Percentiles rank a stretch among this genome's conserved stretches.
Evolutionary conservation across 345 rosid species (phyloP).

Genomic region (Heritiera fomes): DNA sequence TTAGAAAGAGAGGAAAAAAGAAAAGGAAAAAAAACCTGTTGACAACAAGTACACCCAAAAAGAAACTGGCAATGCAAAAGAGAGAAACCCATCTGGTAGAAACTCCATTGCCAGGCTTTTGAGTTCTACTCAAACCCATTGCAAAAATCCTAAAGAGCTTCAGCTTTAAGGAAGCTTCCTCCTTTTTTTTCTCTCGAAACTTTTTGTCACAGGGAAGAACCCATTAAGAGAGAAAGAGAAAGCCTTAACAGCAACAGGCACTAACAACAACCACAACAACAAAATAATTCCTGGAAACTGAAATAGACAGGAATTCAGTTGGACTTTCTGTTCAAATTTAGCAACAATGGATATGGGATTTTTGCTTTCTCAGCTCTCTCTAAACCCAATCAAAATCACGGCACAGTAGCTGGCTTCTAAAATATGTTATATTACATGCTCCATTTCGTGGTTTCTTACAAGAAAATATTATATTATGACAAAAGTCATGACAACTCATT

Average conservation of each 20-base stretch:
- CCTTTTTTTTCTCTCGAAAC: not conserved
- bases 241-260: slow-evolving; percentile 11
- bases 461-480: not conserved
- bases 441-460: slow-evolving; percentile 26
- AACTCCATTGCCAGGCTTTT: slow-evolving; percentile 54
- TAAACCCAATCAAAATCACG: slow-evolving; percentile 23
- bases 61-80: slow-evolving; percentile 74
- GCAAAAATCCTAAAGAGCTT: slow-evolving; percentile 26
- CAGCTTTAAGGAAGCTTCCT: slow-evolving; percentile 36
- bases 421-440: slow-evolving; percentile 8
- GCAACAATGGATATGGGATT: slow-evolving; percentile 9
- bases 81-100: slow-evolving; percentile 67
- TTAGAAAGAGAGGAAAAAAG: slow-evolving; percentile 14
- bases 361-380: not conserved
- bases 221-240: slow-evolving; percentile 30
- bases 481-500: slow-evolving; percentile 21
- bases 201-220: slow-evolving; percentile 22
- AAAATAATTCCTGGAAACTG: slow-evolving; percentile 12
- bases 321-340: not conserved
- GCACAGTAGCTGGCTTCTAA: slow-evolving; percentile 19
- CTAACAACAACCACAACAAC: not conserved
- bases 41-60: slow-evolving; percentile 65
- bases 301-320: slow-evolving; percentile 19
- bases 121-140: slow-evolving; percentile 68
- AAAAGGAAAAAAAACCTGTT: slow-evolving; percentile 47